These are phyloP conservation scores for Aspergillus fumigatus DNA, from an alignment of 2,329 filamentous ascomycete species.

Conservation along the genomic window DNA sequence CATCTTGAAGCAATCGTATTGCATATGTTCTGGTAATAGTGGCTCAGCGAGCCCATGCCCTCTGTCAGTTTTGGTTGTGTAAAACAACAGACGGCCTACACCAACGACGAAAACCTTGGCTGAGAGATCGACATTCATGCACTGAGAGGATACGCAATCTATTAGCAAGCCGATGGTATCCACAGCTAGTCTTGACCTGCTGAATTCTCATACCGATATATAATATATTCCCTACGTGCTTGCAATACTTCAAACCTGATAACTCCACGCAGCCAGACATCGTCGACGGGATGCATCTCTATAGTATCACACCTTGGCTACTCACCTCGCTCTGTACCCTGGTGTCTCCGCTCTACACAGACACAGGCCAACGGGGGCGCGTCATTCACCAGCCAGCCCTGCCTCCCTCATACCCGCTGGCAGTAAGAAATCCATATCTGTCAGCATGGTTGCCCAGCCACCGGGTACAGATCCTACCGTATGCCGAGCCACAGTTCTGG, in stretches of 20 bases:
- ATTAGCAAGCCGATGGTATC: neutral
- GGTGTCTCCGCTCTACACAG: constrained; percentile 12
- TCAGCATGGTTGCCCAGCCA: constrained; percentile 43
- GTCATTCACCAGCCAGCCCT: constrained; percentile 23
- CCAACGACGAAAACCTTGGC: neutral
- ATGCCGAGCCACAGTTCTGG: constrained; percentile 42
- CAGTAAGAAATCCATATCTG: constrained; percentile 42
- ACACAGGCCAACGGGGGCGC: constrained; percentile 1
- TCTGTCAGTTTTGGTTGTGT: no score
- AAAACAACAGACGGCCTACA: neutral
- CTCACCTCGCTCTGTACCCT: constrained; percentile 21
- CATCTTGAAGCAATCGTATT: no score
- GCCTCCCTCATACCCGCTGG: constrained; percentile 43
- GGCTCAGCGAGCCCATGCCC: neutral
- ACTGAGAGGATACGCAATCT: neutral
- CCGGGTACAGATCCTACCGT: constrained; percentile 33
- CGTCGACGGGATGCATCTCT: neutral
- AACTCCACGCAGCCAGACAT: neutral
- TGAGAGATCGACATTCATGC: neutral
- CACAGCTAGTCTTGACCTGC: neutral
- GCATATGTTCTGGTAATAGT: no score
- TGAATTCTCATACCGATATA: neutral
- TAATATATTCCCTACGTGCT: neutral
- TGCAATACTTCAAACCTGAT: neutral
- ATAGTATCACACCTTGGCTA: constrained; percentile 13